Conservation (phyloP, 2,329 filamentous ascomycete genomes). For the Canariomyces notabilis region DNA sequence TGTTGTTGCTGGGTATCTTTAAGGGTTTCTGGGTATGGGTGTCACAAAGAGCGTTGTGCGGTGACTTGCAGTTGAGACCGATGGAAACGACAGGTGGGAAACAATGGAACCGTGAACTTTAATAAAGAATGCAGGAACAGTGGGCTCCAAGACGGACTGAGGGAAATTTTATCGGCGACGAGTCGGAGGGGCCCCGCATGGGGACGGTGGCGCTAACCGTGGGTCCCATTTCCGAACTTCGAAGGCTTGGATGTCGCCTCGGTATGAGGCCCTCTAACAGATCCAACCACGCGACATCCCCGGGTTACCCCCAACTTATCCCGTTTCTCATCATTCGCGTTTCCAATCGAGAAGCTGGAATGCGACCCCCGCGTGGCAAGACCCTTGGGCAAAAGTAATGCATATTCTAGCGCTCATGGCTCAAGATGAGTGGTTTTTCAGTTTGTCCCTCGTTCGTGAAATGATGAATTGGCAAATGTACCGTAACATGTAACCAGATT, state of each 20-base stretch:
- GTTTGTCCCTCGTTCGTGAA: background rate
- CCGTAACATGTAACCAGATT: slow-evolving; percentile 2
- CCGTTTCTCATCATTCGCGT: background rate
- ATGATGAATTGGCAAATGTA: background rate
- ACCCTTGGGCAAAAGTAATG: background rate
- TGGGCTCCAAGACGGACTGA: no score
- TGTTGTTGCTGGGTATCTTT: slow-evolving; percentile 8
- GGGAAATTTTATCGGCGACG: slow-evolving; percentile 15
- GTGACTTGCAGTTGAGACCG: background rate
- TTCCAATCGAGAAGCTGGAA: background rate
- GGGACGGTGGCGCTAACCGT: slow-evolving; percentile 8
- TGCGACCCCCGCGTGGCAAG: background rate
- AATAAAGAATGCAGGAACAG: background rate
- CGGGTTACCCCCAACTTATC: background rate
- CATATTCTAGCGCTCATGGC: background rate
- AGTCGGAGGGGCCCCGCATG: slow-evolving; percentile 11
- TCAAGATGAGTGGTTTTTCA: background rate
- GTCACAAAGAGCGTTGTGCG: background rate
- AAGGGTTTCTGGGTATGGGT: background rate
- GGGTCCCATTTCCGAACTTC: slow-evolving; percentile 4
- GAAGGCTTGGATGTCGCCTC: background rate
- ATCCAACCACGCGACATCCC: slow-evolving; percentile 4
- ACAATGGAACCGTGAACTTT: background rate
- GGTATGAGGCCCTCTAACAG: background rate
- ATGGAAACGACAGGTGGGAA: slow-evolving; percentile 16